These are phyloP conservation scores for Mortierella sp. DNA, from an alignment of 371 early-diverging fungal genomes.

Conservation along the genomic window DNA sequence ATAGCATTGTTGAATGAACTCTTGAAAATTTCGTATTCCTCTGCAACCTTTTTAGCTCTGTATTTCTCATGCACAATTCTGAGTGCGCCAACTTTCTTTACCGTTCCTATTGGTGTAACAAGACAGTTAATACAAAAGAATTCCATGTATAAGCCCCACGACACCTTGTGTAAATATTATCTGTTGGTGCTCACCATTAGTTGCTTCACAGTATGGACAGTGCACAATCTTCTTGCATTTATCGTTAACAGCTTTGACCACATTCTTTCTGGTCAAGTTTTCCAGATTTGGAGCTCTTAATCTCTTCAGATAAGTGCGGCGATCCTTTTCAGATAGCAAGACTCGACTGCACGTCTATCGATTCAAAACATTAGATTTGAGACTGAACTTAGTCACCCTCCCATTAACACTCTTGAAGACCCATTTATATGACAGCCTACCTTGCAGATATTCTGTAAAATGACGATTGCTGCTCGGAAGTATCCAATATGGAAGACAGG, in stretches of 20 bases:
- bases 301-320: slow-evolving; percentile 77
- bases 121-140: neutral
- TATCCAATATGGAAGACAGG: slow-evolving; percentile 99
- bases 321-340: slow-evolving; percentile 86
- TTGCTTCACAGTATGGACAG: slow-evolving; percentile 90
- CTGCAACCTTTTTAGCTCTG: slow-evolving; percentile 81
- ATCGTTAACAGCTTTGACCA: slow-evolving; percentile 88
- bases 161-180: too few species aligned
- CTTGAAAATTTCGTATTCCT: slow-evolving; percentile 81
- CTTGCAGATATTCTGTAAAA: slow-evolving; percentile 99
- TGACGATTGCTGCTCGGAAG: slow-evolving; percentile 89
- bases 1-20: slow-evolving; percentile 80
- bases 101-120: slow-evolving; percentile 65
- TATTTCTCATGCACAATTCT: slow-evolving; percentile 98
- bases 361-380: neutral
- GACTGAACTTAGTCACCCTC: neutral
- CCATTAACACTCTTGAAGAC: neutral
- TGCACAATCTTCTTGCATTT: slow-evolving; percentile 91
- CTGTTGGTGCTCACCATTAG: slow-evolving; percentile 75
- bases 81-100: slow-evolving; percentile 97
- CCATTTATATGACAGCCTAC: slow-evolving; percentile 52
- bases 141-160: too few species aligned
- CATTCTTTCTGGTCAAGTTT: slow-evolving; percentile 78
- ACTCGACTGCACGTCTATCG: slow-evolving; percentile 87
- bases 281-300: slow-evolving; percentile 88